Conservation (phyloP, 257 asterid species). For the Solanum tacnaense region DNA sequence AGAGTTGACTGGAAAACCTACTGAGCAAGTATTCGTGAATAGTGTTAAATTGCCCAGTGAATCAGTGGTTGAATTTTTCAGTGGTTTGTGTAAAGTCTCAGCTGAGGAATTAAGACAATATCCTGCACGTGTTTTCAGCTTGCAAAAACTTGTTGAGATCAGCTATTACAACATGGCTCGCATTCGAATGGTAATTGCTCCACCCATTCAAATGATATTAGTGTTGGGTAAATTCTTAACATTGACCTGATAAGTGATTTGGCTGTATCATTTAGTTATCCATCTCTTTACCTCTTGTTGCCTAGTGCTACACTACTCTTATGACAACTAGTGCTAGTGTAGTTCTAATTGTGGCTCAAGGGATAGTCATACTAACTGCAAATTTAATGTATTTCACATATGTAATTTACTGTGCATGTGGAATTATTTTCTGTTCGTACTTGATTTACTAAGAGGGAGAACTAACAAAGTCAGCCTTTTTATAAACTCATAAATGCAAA, state of each 20-base stretch:
- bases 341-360: not conserved
- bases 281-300: not conserved
- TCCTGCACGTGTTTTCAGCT: constrained; percentile 95
- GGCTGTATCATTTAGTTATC: not conserved
- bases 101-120: constrained; percentile 90
- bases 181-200: constrained; percentile 80
- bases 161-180: constrained; percentile 99
- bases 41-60: constrained; percentile 96
- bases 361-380: not conserved
- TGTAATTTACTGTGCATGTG: not conserved
- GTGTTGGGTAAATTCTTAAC: not conserved
- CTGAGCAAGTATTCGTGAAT: constrained; percentile 84
- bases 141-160: constrained; percentile 97
- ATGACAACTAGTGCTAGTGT: not conserved
- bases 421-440: not conserved
- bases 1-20: constrained; percentile 91
- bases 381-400: not conserved
- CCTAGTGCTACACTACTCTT: not conserved
- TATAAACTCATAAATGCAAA: not conserved
- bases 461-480: not conserved
- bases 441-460: not conserved
- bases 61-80: constrained; percentile 92
- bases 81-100: constrained; percentile 89
- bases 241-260: not conserved
- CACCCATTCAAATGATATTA: not conserved